Percentiles rank a stretch among this genome's conserved stretches.
Evolutionary conservation across 1,284 basidiomycete species (phyloP).

Genomic region (Tylopilus sp.): DNA sequence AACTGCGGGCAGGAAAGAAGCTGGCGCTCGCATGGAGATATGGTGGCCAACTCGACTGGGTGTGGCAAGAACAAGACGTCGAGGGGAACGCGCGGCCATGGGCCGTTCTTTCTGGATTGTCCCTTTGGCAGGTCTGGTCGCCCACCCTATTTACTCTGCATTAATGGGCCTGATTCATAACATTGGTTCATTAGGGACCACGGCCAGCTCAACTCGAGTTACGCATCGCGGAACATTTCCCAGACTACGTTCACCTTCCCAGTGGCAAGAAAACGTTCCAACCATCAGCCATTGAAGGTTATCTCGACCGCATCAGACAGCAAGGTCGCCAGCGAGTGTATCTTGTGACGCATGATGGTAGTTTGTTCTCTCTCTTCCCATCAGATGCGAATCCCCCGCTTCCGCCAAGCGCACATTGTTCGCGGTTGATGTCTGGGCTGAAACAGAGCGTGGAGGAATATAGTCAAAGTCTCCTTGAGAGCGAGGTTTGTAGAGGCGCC

Average conservation of each 20-base stretch:
- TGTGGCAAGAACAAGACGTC: conserved; percentile 65
- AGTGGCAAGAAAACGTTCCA: conserved; percentile 56
- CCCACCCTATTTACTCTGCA: background rate
- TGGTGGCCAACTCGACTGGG: conserved; percentile 73
- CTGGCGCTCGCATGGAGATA: conserved; percentile 74
- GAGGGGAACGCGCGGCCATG: conserved; percentile 60
- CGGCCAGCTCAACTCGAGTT: conserved; percentile 64
- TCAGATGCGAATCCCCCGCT: conserved; percentile 61
- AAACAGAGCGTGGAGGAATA: conserved; percentile 25
- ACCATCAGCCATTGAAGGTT: conserved; percentile 76
- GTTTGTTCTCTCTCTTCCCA: conserved; percentile 58
- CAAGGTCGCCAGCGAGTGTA: conserved; percentile 62
- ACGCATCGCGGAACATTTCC: conserved; percentile 62
- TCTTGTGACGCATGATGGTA: conserved; percentile 67
- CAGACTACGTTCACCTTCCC: conserved; percentile 49
- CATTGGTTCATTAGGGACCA: conserved; percentile 37
- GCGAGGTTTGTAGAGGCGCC: conserved; percentile 58
- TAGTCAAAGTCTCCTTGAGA: conserved; percentile 40
- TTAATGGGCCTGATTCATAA: conserved; percentile 9
- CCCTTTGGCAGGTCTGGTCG: conserved; percentile 54
- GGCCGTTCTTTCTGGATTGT: conserved; percentile 69
- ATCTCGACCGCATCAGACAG: conserved; percentile 63
- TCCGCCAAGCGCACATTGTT: conserved; percentile 51
- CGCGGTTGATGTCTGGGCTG: conserved; percentile 25
- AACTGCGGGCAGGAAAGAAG: conserved; percentile 50